Conservation (phyloP, 345 rosid species). For the Citrus sinensis region DNA sequence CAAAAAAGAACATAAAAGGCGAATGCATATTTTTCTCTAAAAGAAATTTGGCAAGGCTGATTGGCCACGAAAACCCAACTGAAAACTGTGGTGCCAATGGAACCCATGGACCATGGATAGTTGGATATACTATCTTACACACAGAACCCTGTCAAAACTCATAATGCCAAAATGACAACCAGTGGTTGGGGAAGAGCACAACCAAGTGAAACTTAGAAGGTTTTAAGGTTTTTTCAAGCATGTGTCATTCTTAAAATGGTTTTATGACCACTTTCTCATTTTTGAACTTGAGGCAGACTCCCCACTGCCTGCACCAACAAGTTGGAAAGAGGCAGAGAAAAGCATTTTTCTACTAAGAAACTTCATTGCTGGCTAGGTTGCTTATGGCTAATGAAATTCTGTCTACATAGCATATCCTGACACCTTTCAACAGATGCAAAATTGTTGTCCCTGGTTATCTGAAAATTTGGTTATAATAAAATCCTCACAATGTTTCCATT, state of each 20-base stretch:
- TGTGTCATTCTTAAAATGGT: not conserved
- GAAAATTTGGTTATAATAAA: not conserved
- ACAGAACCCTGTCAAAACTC: not conserved
- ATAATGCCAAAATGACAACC: not conserved
- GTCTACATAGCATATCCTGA: not conserved
- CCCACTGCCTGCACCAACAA: not conserved
- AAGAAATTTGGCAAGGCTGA: not conserved
- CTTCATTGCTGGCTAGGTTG: not conserved
- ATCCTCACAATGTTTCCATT: not conserved
- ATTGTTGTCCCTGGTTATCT: not conserved
- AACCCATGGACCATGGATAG: not conserved
- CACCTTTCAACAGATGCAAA: not conserved
- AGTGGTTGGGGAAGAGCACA: not conserved
- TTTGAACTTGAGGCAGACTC: not conserved
- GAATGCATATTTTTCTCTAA: not conserved
- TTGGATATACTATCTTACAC: not conserved
- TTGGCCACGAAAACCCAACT: not conserved
- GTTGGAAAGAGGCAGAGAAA: not conserved
- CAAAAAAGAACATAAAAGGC: not conserved
- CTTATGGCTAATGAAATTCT: not conserved
- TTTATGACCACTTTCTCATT: not conserved
- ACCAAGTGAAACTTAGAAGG: not conserved
- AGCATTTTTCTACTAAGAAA: not conserved
- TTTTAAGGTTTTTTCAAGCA: not conserved
- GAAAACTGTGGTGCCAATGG: not conserved